Conservation (phyloP, 108 stramenopile genomes). For the Fistulifera pelliculosa region DNA sequence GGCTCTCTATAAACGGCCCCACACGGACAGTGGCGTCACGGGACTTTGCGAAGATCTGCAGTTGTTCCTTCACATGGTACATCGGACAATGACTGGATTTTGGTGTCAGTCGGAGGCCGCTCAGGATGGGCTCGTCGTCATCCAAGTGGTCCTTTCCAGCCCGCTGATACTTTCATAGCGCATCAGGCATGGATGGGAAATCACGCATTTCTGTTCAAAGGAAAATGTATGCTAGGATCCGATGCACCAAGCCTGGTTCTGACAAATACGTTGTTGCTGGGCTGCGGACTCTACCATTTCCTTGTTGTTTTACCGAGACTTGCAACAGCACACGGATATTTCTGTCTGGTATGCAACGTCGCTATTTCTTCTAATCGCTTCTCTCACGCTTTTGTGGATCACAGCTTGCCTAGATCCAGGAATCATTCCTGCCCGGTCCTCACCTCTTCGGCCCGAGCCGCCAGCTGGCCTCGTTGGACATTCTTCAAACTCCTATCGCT, state of each 20-base stretch:
- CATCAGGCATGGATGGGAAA: conserved; percentile 84
- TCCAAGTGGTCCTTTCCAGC: conserved; percentile 30
- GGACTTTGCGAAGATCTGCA: conserved; percentile 67
- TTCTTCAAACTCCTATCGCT: conserved; percentile 35
- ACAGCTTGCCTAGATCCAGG: conserved; percentile 77
- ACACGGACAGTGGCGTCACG: conserved; percentile 30
- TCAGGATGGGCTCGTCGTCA: conserved; percentile 67
- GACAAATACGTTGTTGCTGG: conserved; percentile 57
- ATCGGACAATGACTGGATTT: conserved; percentile 62
- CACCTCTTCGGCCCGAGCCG: conserved; percentile 53
- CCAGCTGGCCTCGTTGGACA: conserved; percentile 26
- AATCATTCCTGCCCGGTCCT: conserved; percentile 62
- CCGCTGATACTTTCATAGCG: conserved; percentile 45
- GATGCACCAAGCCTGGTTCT: conserved; percentile 73
- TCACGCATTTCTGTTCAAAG: conserved; percentile 76
- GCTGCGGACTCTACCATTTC: conserved; percentile 38
- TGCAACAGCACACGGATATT: no score
- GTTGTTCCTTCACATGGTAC: conserved; percentile 81
- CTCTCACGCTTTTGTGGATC: conserved; percentile 26
- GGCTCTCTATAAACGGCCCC: conserved; percentile 68
- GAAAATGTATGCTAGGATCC: conserved; percentile 75
- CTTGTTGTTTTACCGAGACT: conserved; percentile 38
- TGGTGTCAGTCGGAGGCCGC: conserved; percentile 75
- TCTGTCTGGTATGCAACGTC: neutral
- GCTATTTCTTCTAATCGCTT: no score